Evolutionary conservation across 352 stramenopile species (phyloP).

Genomic region (Stephanocyclus meneghinianus): DNA sequence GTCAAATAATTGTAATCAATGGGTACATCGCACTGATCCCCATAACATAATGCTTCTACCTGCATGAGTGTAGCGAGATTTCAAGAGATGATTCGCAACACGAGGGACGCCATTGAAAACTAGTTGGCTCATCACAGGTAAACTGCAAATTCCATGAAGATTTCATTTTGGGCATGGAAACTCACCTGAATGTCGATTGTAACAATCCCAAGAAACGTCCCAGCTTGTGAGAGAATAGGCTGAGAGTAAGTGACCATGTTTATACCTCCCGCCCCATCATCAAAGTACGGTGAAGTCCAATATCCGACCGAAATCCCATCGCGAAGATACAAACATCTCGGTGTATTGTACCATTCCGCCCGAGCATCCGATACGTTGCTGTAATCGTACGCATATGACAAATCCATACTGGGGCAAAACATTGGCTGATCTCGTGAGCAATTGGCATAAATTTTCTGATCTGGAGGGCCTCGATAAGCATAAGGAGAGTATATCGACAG

Average conservation of each 20-base stretch:
- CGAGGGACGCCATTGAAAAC: too few relatives aligned
- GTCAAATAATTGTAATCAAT: constrained; percentile 24
- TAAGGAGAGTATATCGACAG: constrained; percentile 18
- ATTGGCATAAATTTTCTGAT: constrained; percentile 5
- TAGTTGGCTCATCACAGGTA: too few relatives aligned
- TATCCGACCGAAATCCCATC: constrained; percentile 8
- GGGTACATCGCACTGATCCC: constrained; percentile 9
- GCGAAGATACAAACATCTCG: constrained; percentile 22
- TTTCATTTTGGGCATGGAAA: too few relatives aligned
- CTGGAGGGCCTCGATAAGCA: constrained; percentile 15
- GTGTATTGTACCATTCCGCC: constrained; percentile 22
- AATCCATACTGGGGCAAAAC: constrained; percentile 27
- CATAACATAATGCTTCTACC: constrained; percentile 22
- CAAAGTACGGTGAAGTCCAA: constrained; percentile 23
- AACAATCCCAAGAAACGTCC: constrained; percentile 20
- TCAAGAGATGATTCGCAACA: too few relatives aligned
- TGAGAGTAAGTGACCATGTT: constrained; percentile 29
- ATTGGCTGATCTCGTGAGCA: constrained; percentile 10
- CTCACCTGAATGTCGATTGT: constrained; percentile 6
- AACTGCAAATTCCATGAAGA: too few relatives aligned
- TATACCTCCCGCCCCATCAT: constrained; percentile 14
- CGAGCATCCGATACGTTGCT: background rate
- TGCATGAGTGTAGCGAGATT: background rate
- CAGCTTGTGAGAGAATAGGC: constrained; percentile 13
- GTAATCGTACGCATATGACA: constrained; percentile 30